phyloP scores from a whole-genome alignment of 169 alveolate genomes.

The Babesia caballi region DNA sequence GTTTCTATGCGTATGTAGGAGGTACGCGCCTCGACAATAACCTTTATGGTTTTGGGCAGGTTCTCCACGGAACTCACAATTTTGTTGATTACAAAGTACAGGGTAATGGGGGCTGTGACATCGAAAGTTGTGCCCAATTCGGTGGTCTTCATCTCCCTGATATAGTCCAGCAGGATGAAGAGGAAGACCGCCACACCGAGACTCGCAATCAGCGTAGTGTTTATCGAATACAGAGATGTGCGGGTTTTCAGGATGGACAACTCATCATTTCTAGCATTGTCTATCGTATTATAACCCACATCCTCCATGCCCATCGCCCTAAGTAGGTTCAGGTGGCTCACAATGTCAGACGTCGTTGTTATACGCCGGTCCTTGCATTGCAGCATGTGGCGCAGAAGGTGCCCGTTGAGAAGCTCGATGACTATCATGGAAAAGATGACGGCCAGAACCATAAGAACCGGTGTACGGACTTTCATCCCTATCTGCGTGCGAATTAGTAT shows the following conservation, averaged over 20 bases:
- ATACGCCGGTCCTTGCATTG: neutral
- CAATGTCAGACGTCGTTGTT: neutral
- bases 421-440: neutral
- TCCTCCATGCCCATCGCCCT: conserved; percentile 5
- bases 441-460: neutral
- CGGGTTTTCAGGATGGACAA: neutral
- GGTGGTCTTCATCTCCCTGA: conserved; percentile 6
- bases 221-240: neutral
- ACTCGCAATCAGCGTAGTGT: neutral
- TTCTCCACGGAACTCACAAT: conserved; percentile 25
- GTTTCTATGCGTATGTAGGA: conserved; percentile 24
- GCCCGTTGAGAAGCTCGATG: neutral
- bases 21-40: conserved; percentile 11
- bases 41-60: conserved; percentile 28
- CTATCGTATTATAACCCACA: neutral
- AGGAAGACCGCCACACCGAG: conserved; percentile 7
- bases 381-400: neutral
- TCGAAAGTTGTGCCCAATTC: neutral
- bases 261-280: conserved; percentile 16
- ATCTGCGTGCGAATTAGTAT: neutral
- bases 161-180: conserved; percentile 28
- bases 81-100: conserved; percentile 12
- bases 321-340: neutral
- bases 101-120: conserved; percentile 33
- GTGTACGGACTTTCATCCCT: neutral